Evolutionary conservation across 805 yeast genomes (phyloP).

Genomic region (Candida orba): DNA sequence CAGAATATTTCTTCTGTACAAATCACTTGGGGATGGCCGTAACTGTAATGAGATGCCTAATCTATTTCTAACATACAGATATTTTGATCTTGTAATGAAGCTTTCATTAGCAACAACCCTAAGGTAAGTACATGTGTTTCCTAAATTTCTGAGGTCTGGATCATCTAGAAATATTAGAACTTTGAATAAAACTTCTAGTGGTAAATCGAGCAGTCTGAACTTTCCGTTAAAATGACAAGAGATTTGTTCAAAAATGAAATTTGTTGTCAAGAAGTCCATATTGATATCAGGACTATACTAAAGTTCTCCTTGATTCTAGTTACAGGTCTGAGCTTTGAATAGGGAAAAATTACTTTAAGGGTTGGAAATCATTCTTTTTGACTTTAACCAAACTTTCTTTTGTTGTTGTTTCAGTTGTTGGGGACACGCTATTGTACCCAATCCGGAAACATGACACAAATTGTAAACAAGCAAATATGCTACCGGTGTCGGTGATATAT

Average conservation of each 20-base stretch:
- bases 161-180: constrained; percentile 18
- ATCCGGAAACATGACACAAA: too few relatives aligned
- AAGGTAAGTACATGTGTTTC: constrained; percentile 15
- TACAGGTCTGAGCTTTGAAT: too few relatives aligned
- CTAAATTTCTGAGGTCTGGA: constrained; percentile 16
- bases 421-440: too few relatives aligned
- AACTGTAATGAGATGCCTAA: constrained; percentile 14
- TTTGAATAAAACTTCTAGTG: constrained; percentile 19
- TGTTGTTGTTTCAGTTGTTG: too few relatives aligned
- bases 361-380: too few relatives aligned
- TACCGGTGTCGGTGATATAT: too few relatives aligned
- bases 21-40: constrained; percentile 10
- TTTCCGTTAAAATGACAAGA: constrained; percentile 9
- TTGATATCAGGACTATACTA: too few relatives aligned
- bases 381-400: too few relatives aligned
- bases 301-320: too few relatives aligned
- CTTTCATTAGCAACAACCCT: constrained; percentile 15
- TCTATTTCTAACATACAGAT: constrained; percentile 14
- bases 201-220: constrained; percentile 19
- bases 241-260: constrained; percentile 11
- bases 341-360: too few relatives aligned
- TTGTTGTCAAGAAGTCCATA: constrained; percentile 21
- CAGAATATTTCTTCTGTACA: constrained; percentile 15
- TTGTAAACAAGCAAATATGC: too few relatives aligned
- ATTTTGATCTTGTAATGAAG: constrained; percentile 16